A percentile compares a stretch with the other conserved stretches of the same genome.
Evolutionary conservation across 2,329 filamentous ascomycete species (phyloP).

Genomic region (Camillea tinctor): DNA sequence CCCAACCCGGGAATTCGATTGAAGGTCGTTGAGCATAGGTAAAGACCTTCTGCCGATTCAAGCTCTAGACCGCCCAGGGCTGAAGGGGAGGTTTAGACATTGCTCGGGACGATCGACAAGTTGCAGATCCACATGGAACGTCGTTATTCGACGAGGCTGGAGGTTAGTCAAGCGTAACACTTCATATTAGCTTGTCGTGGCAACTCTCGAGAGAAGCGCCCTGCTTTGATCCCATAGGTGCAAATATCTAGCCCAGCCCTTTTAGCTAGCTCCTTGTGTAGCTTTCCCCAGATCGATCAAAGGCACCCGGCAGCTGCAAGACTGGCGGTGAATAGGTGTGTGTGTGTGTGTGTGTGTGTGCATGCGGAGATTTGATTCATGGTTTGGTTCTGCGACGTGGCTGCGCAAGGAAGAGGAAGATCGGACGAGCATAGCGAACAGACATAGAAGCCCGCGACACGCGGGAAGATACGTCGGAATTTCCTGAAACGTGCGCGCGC

Average conservation of each 20-base stretch:
- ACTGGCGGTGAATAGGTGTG: slow-evolving; percentile 22
- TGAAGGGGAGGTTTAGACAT: slow-evolving; percentile 20
- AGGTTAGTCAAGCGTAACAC: slow-evolving; percentile 1
- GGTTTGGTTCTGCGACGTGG: slow-evolving; percentile 15
- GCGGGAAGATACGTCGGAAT: slow-evolving; percentile 11
- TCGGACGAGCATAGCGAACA: slow-evolving; percentile 14
- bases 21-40: background rate
- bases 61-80: slow-evolving; percentile 23
- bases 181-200: slow-evolving; percentile 4
- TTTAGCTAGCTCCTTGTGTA: slow-evolving; percentile 1
- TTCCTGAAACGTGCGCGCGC: slow-evolving; percentile 11
- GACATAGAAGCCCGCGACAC: slow-evolving; percentile 7
- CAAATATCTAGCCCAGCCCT: slow-evolving; percentile 7
- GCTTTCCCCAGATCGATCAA: slow-evolving; percentile 7
- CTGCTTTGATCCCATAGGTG: background rate
- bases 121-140: slow-evolving; percentile 23
- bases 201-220: slow-evolving; percentile 1
- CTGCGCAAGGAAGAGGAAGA: slow-evolving; percentile 10
- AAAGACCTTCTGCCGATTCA: slow-evolving; percentile 13
- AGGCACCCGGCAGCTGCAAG: slow-evolving; percentile 7
- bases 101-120: slow-evolving; percentile 21
- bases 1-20: background rate
- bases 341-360: slow-evolving; percentile 13
- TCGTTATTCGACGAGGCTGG: slow-evolving; percentile 26
- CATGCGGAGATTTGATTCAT: slow-evolving; percentile 6